These are phyloP conservation scores for Colletotrichum limetticola DNA, from an alignment of 2,329 filamentous ascomycete genomes.

Conservation along the genomic window DNA sequence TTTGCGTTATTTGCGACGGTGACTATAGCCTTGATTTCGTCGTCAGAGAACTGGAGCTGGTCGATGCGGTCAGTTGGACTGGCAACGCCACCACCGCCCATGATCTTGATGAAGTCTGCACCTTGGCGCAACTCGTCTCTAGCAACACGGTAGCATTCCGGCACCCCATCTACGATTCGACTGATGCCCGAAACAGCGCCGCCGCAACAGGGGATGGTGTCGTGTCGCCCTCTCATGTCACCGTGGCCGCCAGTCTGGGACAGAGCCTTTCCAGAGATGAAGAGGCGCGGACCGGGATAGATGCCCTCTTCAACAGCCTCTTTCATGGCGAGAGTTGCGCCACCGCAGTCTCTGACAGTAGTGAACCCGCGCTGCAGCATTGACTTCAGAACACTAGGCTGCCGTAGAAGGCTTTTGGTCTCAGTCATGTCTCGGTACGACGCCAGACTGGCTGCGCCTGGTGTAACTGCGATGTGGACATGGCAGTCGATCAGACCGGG, in stretches of 20 bases:
- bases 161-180: conserved; percentile 62
- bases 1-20: conserved; percentile 58
- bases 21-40: conserved; percentile 65
- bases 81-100: conserved; percentile 66
- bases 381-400: conserved; percentile 53
- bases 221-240: conserved; percentile 57
- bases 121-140: conserved; percentile 66
- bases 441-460: conserved; percentile 35
- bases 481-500: conserved; percentile 48
- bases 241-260: conserved; percentile 69
- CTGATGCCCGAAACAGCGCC: conserved; percentile 53
- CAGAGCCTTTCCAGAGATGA: conserved; percentile 63
- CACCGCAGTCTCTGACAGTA: conserved; percentile 66
- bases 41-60: conserved; percentile 64
- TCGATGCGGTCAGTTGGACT: conserved; percentile 64
- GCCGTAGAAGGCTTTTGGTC: conserved; percentile 51
- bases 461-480: conserved; percentile 43
- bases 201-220: conserved; percentile 55
- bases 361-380: conserved; percentile 71
- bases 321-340: conserved; percentile 63
- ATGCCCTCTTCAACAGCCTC: conserved; percentile 65
- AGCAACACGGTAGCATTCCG: conserved; percentile 62
- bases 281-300: conserved; percentile 64
- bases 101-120: conserved; percentile 71
- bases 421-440: conserved; percentile 43